These are phyloP conservation scores for Gracilaria domingensis DNA, from an alignment of 23 red algal genomes.

Conservation along the genomic window DNA sequence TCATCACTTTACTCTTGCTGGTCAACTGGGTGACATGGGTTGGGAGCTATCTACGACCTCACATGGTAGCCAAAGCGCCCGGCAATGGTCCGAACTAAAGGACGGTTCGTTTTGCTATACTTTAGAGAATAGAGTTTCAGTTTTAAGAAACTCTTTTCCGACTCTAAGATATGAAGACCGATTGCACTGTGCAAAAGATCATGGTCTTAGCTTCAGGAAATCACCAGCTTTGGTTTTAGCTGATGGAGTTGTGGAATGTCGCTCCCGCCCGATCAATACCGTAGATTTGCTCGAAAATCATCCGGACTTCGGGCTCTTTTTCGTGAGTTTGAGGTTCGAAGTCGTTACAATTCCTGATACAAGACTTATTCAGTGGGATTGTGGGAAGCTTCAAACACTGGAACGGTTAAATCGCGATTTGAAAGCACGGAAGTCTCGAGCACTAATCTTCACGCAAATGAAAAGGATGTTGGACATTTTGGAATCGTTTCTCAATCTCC, in stretches of 20 bases:
- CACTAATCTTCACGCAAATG: constrained; percentile 98
- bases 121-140: constrained; percentile 58
- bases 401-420: constrained; percentile 68
- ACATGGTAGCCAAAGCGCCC: background rate
- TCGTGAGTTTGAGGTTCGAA: constrained; percentile 56
- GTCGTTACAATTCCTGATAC: constrained; percentile 83
- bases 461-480: constrained; percentile 90
- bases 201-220: background rate
- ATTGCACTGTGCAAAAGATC: background rate
- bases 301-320: too few relatives aligned
- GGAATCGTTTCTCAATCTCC: constrained; percentile 89
- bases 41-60: constrained; percentile 38
- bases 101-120: constrained; percentile 77
- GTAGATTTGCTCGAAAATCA: background rate
- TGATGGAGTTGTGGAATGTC: constrained; percentile 67
- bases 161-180: constrained; percentile 42
- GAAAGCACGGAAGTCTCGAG: constrained; percentile 67
- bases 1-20: constrained; percentile 82
- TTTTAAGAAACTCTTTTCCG: constrained; percentile 75
- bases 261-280: constrained; percentile 37
- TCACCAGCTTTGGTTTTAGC: constrained; percentile 12
- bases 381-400: constrained; percentile 92
- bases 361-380: constrained; percentile 93
- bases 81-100: constrained; percentile 40
- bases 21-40: constrained; percentile 71